Evolutionary conservation across 768 basidiomycete genomes (phyloP), one percentile per base, ranked within the genome.

Genomic region (Holtermannia corniformis): DNA sequence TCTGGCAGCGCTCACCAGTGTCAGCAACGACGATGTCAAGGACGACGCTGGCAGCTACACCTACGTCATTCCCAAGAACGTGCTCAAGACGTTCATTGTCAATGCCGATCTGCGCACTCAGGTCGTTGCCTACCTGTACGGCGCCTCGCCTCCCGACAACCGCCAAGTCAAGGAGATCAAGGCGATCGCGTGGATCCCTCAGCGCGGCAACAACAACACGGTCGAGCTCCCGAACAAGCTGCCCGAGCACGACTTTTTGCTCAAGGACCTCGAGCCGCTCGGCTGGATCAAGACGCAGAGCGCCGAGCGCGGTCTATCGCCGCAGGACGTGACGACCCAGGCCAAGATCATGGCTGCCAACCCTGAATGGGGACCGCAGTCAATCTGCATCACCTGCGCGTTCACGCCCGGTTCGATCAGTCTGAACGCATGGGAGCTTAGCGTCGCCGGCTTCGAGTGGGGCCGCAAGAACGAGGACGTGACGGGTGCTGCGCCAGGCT

Each of bases 321-420:
- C 95, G 3, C 84, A 81, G 3, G 95, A 99, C 67, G 83, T 96
- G 24, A 86, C 86, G 19, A 87, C 87, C 0, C 95, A 96, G 73
- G 90, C 90, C 47, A 95, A 89, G 75, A 76, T 96, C 51, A 96
- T 99, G 93, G 86, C 88, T 3, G 86, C 90, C 43, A 91, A 99
- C 73, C 82, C 88, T 24, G 88, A 95, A 75, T 92, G 87, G 83
- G 86, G 87, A 55, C 87, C 91, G 4, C 86, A 86, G 25, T 87
- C 90, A 1, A 90, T 96, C 62, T 93, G 93, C 67, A 75, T 99
- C 59, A 86, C 92, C 2, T 84, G 85, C 23, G 91, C 95, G 21
- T 99, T 99, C 76, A 97, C 95, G 2, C 95, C 95, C 1, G 95
- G 95, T 51, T 96, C 92, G 3, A 90, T 97, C 24, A 96, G 92